Evolutionary conservation across 2,329 filamentous ascomycete species (phyloP).

Genomic region (Aspergillus costaricaensis): DNA sequence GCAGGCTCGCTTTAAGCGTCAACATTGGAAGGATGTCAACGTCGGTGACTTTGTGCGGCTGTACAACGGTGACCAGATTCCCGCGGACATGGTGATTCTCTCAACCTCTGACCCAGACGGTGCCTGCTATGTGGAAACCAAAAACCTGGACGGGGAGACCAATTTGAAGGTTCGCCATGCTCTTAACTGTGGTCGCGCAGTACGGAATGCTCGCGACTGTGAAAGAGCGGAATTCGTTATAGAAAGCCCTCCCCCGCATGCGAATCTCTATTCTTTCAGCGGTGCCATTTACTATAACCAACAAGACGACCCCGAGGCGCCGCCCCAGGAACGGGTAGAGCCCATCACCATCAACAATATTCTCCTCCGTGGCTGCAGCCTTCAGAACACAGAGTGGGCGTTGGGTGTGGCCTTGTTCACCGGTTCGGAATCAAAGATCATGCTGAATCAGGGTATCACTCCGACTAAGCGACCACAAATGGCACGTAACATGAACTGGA

Average conservation of each 20-base stretch:
- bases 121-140: constrained; percentile 7
- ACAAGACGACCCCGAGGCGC: neutral
- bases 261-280: constrained; percentile 5
- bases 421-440: constrained; percentile 7
- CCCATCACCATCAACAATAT: constrained; percentile 8
- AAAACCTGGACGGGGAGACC: constrained; percentile 8
- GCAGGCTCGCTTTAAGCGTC: constrained; percentile 6
- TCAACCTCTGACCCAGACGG: constrained; percentile 7
- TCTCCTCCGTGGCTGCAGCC: constrained; percentile 4
- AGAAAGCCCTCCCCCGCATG: constrained; percentile 5
- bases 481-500: constrained; percentile 10
- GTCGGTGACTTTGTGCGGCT: constrained; percentile 8
- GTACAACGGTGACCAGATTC: constrained; percentile 8
- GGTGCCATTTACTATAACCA: constrained; percentile 8
- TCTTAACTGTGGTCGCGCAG: constrained; percentile 1
- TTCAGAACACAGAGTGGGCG: constrained; percentile 7
- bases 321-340: constrained; percentile 1
- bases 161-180: constrained; percentile 9
- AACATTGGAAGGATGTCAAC: constrained; percentile 10
- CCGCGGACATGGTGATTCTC: constrained; percentile 7
- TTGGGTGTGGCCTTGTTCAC: constrained; percentile 5
- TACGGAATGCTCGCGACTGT: constrained; percentile 5
- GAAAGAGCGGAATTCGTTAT: constrained; percentile 5
- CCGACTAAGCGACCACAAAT: constrained; percentile 7
- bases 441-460: constrained; percentile 6